Percentiles rank a stretch among this genome's conserved stretches.
phyloP scores from a whole-genome alignment of 768 basidiomycete species.

The Podaxis sp. region DNA sequence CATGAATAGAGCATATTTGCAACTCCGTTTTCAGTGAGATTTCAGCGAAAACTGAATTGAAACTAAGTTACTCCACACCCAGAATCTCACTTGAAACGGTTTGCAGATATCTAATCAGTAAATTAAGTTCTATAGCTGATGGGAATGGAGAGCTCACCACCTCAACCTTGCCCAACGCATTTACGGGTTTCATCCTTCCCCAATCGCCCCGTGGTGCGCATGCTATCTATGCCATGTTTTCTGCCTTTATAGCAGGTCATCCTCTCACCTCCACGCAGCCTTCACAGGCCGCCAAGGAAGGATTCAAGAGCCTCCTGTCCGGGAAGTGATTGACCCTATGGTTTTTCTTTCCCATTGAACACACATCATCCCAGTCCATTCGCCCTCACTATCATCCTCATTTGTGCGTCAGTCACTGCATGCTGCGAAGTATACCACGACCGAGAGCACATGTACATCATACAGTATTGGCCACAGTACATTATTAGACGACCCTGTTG shows the following conservation, averaged over 20 bases:
- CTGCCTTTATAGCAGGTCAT: slow-evolving; percentile 13
- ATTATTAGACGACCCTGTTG: not conserved
- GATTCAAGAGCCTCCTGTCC: slow-evolving; percentile 1
- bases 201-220: slow-evolving; percentile 62
- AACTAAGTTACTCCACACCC: no score
- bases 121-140: no score
- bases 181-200: slow-evolving; percentile 44
- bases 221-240: slow-evolving; percentile 55
- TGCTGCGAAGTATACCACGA: not conserved
- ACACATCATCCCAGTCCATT: not conserved
- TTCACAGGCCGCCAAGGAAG: not conserved
- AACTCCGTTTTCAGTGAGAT: no score
- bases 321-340: not conserved
- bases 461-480: not conserved
- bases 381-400: no score
- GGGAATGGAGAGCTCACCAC: slow-evolving; percentile 34
- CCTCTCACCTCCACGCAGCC: slow-evolving; percentile 2
- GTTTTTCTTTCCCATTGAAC: not conserved
- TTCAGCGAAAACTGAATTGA: no score
- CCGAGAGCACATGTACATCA: not conserved
- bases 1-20: no score
- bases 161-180: slow-evolving; percentile 56
- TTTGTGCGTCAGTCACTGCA: not conserved
- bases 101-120: no score
- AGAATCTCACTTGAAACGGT: no score